Evolutionary conservation across 2,329 filamentous ascomycete genomes (phyloP), one percentile per base, ranked within the genome.

Genomic region (Talaromyces marneffei): DNA sequence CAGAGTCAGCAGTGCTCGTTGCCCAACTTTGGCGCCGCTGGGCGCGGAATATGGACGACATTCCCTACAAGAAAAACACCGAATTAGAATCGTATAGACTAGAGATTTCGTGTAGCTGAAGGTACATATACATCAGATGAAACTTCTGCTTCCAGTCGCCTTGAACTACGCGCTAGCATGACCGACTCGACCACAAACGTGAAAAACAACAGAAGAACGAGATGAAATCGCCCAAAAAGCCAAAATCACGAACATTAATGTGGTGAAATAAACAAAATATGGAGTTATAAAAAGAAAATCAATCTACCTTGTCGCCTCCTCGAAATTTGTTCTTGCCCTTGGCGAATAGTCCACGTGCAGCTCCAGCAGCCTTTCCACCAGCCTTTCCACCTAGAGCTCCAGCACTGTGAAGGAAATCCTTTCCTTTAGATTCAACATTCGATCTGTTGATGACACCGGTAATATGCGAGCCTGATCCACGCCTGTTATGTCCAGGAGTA

Each of bases 301-400:
- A 86, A 87, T 91, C 91, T 89, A 92, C 90, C 90, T 95, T 95
- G 77, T 94, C 90, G 71, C 76, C 76, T 58, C 76, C 76, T 74
- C 80, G 80, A 70, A 96, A 86, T 76, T 91, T 93, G 78, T 85
- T 93, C 78, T 90, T 93, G 67, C 92, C 91, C 78, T 96, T 96
- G 66, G 89, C 91, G 74, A 97, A 87, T 65, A 97, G 77, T 57
- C 92, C 93, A 79, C 96, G 96, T 54, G 92, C 92, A 62, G 91
- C 91, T 72, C 91, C 60, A 65, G 85, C 83, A 35, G 85, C 86
- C 70, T 87, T 88, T 27, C 86, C 60, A 65, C 85, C 83, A 33
- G 85, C 86, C 70, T 87, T 88, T 25, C 86, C 86, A 63, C 87
- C 84, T 62, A 88, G 78, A 18, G 85, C 78, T 58, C 91, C 91